Evolutionary conservation across 2,329 filamentous ascomycete species (phyloP).

Genomic region (Aspergillus costaricaensis): DNA sequence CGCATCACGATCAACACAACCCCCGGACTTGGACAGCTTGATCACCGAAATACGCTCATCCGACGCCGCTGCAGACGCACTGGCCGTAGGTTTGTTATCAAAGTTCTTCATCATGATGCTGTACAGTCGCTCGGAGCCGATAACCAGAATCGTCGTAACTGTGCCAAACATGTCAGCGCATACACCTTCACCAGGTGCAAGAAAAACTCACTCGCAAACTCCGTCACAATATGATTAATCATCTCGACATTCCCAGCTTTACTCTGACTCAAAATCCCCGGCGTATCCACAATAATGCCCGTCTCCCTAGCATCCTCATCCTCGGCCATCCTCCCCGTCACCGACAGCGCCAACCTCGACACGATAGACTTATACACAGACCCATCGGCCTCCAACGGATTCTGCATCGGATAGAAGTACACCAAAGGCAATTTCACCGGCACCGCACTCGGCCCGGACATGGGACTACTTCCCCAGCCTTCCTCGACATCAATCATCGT

Average conservation of each 20-base stretch:
- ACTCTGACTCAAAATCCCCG: constrained; percentile 67
- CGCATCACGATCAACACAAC: constrained; percentile 75
- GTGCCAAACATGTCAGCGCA: constrained; percentile 17
- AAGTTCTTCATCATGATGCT: constrained; percentile 74
- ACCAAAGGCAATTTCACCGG: constrained; percentile 91
- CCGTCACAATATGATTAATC: constrained; percentile 75
- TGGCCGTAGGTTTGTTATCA: constrained; percentile 50
- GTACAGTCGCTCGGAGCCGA: constrained; percentile 77
- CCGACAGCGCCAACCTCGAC: constrained; percentile 75
- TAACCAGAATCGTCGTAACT: constrained; percentile 78
- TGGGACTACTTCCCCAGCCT: constrained; percentile 87
- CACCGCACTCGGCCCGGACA: constrained; percentile 82
- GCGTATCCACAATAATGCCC: constrained; percentile 84
- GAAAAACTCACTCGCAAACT: constrained; percentile 59
- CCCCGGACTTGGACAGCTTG: constrained; percentile 79
- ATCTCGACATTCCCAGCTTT: constrained; percentile 69
- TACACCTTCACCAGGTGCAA: constrained; percentile 1
- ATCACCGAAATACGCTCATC: constrained; percentile 75
- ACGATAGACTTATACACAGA: constrained; percentile 72
- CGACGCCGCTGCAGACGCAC: constrained; percentile 46
- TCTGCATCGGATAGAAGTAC: constrained; percentile 79
- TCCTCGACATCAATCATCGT: constrained; percentile 86
- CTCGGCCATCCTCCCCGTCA: constrained; percentile 74
- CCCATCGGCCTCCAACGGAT: constrained; percentile 68
- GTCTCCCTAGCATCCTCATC: constrained; percentile 70